phyloP scores from a whole-genome alignment of 305 asterid genomes.

The Euphrasia arctica region DNA sequence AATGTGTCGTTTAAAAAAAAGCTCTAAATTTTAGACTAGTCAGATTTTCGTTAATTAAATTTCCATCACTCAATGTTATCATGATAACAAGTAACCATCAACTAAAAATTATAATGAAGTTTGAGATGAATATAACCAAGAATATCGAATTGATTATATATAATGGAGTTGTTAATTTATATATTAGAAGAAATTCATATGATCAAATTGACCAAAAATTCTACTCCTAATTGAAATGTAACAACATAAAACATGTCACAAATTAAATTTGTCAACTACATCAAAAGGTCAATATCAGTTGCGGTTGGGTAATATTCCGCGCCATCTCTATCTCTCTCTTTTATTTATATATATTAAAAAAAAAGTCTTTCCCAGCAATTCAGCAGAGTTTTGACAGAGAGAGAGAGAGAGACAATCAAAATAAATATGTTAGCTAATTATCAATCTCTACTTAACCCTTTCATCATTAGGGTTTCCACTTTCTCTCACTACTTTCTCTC shows the following conservation, averaged over 20 bases:
- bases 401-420: conserved; percentile 28
- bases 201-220: too few relatives aligned
- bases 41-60: too few relatives aligned
- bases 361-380: conserved; percentile 67
- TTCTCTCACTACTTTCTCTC: conserved; percentile 20
- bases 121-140: too few relatives aligned
- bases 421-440: conserved; percentile 23
- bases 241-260: neutral
- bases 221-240: too few relatives aligned
- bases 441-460: conserved; percentile 36
- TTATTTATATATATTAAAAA: neutral
- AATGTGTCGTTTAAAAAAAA: too few relatives aligned
- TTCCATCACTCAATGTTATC: too few relatives aligned
- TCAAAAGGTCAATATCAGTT: conserved; percentile 53
- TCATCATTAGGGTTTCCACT: conserved; percentile 66
- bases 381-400: conserved; percentile 44
- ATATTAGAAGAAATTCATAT: too few relatives aligned
- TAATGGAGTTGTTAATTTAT: too few relatives aligned
- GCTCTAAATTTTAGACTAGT: too few relatives aligned
- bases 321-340: conserved; percentile 44
- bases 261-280: neutral
- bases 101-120: too few relatives aligned
- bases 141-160: too few relatives aligned
- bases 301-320: conserved; percentile 61
- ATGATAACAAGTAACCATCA: too few relatives aligned